phyloP scores from a whole-genome alignment of 768 basidiomycete genomes.

The Naganishia kalamii region DNA sequence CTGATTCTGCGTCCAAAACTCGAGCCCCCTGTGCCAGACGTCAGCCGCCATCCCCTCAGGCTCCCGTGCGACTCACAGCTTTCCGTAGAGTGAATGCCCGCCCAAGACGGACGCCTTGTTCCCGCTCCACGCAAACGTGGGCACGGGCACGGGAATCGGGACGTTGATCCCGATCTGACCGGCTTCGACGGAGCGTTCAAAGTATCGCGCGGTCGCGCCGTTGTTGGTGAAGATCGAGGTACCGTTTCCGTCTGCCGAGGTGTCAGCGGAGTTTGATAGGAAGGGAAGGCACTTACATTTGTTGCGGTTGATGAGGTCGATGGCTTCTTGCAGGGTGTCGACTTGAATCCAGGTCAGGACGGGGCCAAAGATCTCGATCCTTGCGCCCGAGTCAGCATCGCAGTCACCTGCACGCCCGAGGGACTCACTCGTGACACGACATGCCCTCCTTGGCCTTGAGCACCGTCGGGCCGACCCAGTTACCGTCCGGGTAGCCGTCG shows the following conservation, averaged over 20 bases:
- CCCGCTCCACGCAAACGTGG: constrained; percentile 94
- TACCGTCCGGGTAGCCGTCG: constrained; percentile 72
- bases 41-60: background rate
- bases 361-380: constrained; percentile 93
- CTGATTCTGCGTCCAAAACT: constrained; percentile 93
- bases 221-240: constrained; percentile 95
- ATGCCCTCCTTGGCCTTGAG: constrained; percentile 75
- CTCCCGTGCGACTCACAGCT: constrained; percentile 17
- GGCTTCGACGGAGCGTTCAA: constrained; percentile 77
- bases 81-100: constrained; percentile 26
- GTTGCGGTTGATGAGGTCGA: constrained; percentile 82
- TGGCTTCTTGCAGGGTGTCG: constrained; percentile 80
- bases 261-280: background rate
- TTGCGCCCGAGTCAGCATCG: constrained; percentile 38
- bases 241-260: constrained; percentile 58
- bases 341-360: constrained; percentile 71
- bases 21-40: constrained; percentile 56
- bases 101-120: constrained; percentile 60
- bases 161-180: constrained; percentile 90
- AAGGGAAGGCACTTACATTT: constrained; percentile 51
- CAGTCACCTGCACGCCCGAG: background rate
- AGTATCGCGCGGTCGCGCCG: constrained; percentile 88
- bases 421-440: constrained; percentile 73
- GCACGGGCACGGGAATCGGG: constrained; percentile 80
- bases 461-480: constrained; percentile 90